Base-by-base conservation (phyloP, 2,329 filamentous ascomycete genomes). In the Pyricularia pennisetigena region DNA sequence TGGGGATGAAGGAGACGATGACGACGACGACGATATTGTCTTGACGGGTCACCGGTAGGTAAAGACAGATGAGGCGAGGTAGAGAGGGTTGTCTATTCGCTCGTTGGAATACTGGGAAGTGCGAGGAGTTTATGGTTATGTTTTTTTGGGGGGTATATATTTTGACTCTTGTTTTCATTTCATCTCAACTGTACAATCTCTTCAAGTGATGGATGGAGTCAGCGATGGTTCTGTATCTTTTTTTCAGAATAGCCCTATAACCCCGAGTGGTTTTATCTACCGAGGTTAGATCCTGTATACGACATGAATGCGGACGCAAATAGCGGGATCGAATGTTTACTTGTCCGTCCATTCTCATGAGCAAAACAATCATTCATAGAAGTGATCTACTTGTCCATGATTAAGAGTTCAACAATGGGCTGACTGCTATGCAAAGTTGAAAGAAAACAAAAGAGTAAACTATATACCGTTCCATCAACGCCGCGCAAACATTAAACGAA, bases 11-110 rank as follows among this genome's bases (percentile, higher is more conserved):
- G 81, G 82, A 35, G 81, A 82, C 7, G 82, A 83, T 1, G 76
- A 76, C 5, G 79, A 85, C 32, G 80, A 84, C 49, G 81, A 85
- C 32, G 79, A 83, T 67, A 83, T 87, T 67, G 73, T 81, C 62
- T 76, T 85, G 24, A 77, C 84, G 70, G 83, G 83, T 29, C 83
- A 85, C 71, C 75, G 81, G 68, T 84, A 35, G 32, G 32, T 14
- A 35, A 35, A 78, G 28, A 29, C 69, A 62, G 59, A 16, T 4
- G 4, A n/a, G 59, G 16, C 6, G 59, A 62, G 24, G 4, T 3
- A n/a, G 59, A 12, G 59, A 23, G n/a, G 62, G 6, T 1, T 28
- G 3, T 64, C 16, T 64, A 12, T 26, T 61, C 24, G 57, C 24
- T 49, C 41, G 41, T 49, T 49, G 41, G 41, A 49, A 49, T 49